Evolutionary conservation across 1,139 yeast species (phyloP).

Genomic region (Blastobotrys malaysiensis): DNA sequence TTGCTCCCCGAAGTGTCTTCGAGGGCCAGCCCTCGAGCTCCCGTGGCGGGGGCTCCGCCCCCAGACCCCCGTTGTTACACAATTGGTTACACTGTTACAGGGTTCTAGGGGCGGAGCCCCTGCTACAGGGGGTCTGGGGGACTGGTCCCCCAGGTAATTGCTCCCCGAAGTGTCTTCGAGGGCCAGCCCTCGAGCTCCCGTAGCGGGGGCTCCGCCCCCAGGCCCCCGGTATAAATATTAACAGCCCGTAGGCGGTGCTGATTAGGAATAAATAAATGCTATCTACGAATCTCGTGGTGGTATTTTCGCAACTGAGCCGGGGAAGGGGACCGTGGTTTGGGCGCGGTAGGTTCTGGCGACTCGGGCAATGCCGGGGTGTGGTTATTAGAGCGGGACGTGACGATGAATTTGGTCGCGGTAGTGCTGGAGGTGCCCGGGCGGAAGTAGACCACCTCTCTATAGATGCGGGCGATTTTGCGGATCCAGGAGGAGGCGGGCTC

Average conservation of each 20-base stretch:
- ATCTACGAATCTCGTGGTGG: not conserved
- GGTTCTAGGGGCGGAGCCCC: too few relatives aligned
- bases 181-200: too few relatives aligned
- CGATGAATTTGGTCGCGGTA: conserved; percentile 6
- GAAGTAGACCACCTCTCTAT: not conserved
- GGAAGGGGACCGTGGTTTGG: not conserved
- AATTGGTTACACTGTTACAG: too few relatives aligned
- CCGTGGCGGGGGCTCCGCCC: too few relatives aligned
- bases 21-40: too few relatives aligned
- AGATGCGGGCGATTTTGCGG: not conserved
- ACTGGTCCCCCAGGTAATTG: too few relatives aligned
- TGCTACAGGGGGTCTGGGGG: too few relatives aligned
- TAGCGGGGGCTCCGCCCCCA: too few relatives aligned
- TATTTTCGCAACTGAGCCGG: not conserved
- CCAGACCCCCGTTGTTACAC: too few relatives aligned
- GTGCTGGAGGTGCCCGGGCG: conserved; percentile 10
- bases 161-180: too few relatives aligned
- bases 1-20: too few relatives aligned
- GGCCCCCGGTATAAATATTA: too few relatives aligned
- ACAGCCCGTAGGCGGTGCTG: not conserved
- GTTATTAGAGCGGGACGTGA: conserved; percentile 5
- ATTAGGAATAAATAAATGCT: not conserved
- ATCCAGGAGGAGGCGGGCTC: not conserved
- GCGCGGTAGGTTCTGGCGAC: not conserved
- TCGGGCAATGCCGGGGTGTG: not conserved